Evolutionary conservation across 768 basidiomycete species (phyloP).

Genomic region (Calvatia gigantea): DNA sequence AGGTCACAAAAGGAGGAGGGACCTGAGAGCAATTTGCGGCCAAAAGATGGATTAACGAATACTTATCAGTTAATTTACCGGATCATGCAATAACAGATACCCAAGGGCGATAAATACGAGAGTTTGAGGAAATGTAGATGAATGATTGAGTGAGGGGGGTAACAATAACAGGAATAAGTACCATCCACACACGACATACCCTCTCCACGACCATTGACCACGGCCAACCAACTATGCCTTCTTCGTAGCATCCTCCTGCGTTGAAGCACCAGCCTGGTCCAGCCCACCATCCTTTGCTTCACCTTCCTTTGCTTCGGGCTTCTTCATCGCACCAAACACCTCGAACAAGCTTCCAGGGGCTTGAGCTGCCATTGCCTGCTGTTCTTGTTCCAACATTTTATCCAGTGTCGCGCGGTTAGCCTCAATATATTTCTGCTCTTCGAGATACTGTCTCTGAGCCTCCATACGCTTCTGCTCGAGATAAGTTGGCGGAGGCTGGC

Average conservation of each 20-base stretch:
- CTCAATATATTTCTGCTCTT: constrained; percentile 48
- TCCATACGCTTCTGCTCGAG: constrained; percentile 51
- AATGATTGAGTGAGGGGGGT: constrained; percentile 6
- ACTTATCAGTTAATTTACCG: background rate
- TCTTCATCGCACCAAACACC: constrained; percentile 32
- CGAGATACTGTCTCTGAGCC: constrained; percentile 45
- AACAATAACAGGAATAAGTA: constrained; percentile 2
- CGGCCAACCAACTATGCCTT: background rate
- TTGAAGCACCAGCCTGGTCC: background rate
- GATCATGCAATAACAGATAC: background rate
- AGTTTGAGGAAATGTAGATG: background rate
- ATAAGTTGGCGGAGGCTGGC: constrained; percentile 43
- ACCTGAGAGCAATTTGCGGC: background rate
- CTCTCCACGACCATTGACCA: background rate
- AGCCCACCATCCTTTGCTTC: background rate
- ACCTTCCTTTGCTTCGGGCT: background rate
- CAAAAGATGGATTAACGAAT: background rate
- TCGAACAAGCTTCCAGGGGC: constrained; percentile 47
- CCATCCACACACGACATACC: background rate
- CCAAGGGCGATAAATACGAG: background rate
- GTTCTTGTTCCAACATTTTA: constrained; percentile 27
- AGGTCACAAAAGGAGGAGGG: background rate
- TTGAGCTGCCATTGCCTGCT: constrained; percentile 37
- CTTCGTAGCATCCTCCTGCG: background rate
- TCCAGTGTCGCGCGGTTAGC: constrained; percentile 31